Evolutionary conservation across 768 basidiomycete genomes (phyloP), one percentile per base, ranked within the genome.

Genomic region (Pluteus cervinus): DNA sequence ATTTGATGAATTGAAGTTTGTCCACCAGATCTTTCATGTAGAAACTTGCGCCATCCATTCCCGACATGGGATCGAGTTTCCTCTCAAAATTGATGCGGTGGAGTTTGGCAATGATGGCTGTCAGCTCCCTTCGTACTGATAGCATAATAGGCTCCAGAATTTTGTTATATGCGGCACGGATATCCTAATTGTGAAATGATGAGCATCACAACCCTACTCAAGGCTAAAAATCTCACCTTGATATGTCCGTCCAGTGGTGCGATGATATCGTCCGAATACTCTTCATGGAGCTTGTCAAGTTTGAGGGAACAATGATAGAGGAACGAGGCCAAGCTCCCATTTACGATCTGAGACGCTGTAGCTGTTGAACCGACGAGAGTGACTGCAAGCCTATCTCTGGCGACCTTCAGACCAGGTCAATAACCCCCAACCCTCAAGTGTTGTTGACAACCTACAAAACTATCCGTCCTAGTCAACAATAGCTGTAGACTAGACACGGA

Each of bases 11-110:
- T 1, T 69, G 61, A 31, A 99, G 63, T 61, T 90, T 96, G 40
- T 96, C 93, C 6, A 80, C 75, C 38, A 99, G 68, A 45, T 94
- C 91, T 55, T 87, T 86, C 77, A 97, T 86, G 60, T 97, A 98
- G 10, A 81, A 57, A 58, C 88, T 94, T 4, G 84, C 65, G 5
- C 77, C 77, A 11, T 77, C 76, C 55, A 76, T 75, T 12, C 73
- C 75, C 29, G 73, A 63, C 58, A 69, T 69, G 1, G 84, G 72
- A 45, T 91, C 88, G 7, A 75, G 58, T 7, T 75, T 63, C 58
- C 81, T 85, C 34, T 76, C 74, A 52, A 93, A 81, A 55, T 92
- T 87, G 30, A 88, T 74, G 5, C 85, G 76, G 59, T 98, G 94
- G 20, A 99, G 68, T 36, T 84, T 78, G 2, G 82, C 75, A 30